Base-by-base conservation (phyloP, 192 early-diverging fungal species). In the Globomyces pollinis-pini region DNA sequence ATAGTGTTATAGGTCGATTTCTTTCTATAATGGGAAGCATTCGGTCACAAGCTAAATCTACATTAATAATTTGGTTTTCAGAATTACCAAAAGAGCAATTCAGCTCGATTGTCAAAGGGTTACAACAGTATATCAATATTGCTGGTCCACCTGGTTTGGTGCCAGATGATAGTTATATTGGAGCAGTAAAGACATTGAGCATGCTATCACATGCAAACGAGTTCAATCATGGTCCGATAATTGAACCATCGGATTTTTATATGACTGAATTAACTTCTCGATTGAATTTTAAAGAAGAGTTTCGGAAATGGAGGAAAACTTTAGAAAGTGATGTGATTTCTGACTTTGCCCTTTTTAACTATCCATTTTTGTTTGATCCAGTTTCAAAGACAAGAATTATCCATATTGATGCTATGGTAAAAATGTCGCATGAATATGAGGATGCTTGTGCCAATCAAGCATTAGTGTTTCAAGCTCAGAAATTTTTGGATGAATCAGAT, bases 401-500 rank as follows among this genome's bases (percentile, higher is more conserved):
- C 20, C 77, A 84, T 49, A 79, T 89, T 42, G 86, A 89, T 61
- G 78, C 86, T 1, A 83, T 89, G 79, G 71, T 82, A 20, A 83
- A 85, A 60, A 89, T 89, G 89, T 80, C 77, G 1, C 71, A 73
- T 2, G 81, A 87, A 59, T 89, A 86, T 50, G 87, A 91, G 72
- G 87, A 88, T 51, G 89, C 89, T 0, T 87, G 84, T 50, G 87
- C 88, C 0, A 82, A 88, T 35, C 89, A 91, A 62, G 85, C 89
- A 1, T 65, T 91, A 12, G 84, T 88, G 0, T 74, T 84, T 7
- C 84, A 88, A 55, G 86, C 89, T 0, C 85, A 87, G 61, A 70
- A 78, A 30, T 74, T 89, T 32, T 60, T 91, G 38, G 73, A 65
- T 33, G 45, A 41, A 16, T 18, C 43, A 23, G 59, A 35, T 28